phyloP scores from a whole-genome alignment of 2,329 filamentous ascomycete genomes.

The Alternaria longipes region DNA sequence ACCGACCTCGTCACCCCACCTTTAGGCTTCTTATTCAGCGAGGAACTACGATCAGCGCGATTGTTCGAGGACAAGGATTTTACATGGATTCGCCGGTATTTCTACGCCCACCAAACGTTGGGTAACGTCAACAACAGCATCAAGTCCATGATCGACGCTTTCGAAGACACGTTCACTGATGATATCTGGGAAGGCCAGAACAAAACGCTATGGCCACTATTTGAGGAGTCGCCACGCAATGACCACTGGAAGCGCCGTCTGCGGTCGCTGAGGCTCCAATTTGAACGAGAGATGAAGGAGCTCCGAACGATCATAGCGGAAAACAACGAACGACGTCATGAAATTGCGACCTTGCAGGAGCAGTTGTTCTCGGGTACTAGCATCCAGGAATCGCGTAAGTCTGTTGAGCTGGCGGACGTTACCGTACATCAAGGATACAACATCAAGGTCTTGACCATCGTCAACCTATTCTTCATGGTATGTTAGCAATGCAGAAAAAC shows the following conservation, averaged over 20 bases:
- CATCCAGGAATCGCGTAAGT: conserved; percentile 68
- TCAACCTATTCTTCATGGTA: conserved; percentile 67
- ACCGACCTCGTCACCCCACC: conserved; percentile 68
- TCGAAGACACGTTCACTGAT: conserved; percentile 66
- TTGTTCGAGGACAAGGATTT: conserved; percentile 70
- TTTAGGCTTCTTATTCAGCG: conserved; percentile 68
- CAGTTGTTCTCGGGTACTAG: conserved; percentile 71
- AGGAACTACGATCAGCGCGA: conserved; percentile 64
- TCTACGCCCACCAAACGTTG: conserved; percentile 70
- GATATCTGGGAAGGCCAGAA: conserved; percentile 67
- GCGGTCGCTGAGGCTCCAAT: conserved; percentile 57
- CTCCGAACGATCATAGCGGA: conserved; percentile 59
- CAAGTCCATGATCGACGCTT: conserved; percentile 66
- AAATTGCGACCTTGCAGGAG: conserved; percentile 66
- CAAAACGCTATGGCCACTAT: conserved; percentile 65
- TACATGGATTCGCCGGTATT: conserved; percentile 69
- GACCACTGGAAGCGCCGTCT: conserved; percentile 61
- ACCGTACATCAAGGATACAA: conserved; percentile 68
- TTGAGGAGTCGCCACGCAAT: conserved; percentile 58
- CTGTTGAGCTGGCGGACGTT: conserved; percentile 64
- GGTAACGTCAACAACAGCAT: conserved; percentile 68
- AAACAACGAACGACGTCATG: conserved; percentile 64
- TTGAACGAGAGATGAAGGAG: conserved; percentile 63
- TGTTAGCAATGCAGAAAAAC: background rate
- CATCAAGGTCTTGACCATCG: conserved; percentile 66